Percentiles rank a stretch among this genome's conserved stretches.
These are phyloP conservation scores for Aechmea fasciata DNA, from an alignment of 176 grass and related monocot genomes.

Conservation along the genomic window DNA sequence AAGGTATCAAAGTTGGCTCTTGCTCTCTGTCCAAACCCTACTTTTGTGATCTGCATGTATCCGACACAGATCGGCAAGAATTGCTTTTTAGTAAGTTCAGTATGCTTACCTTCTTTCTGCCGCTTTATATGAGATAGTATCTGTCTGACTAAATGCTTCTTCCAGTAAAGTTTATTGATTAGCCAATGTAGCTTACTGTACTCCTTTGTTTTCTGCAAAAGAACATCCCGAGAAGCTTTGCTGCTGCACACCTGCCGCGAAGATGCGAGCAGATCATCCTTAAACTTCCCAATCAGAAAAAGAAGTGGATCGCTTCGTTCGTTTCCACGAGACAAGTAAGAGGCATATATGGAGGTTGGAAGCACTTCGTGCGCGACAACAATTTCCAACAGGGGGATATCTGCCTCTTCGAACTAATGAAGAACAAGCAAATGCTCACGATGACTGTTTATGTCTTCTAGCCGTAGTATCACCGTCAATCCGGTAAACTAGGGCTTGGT, in stretches of 20 bases:
- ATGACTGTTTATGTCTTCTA: constrained; percentile 24
- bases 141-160: no score
- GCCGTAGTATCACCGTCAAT: no score
- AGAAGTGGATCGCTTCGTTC: constrained; percentile 30
- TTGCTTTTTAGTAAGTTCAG: not conserved
- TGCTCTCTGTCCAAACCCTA: not conserved
- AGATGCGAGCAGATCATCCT: no score
- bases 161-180: not conserved
- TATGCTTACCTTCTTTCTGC: not conserved
- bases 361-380: constrained; percentile 30
- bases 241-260: no score
- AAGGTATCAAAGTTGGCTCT: not conserved
- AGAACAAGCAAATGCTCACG: constrained; percentile 7
- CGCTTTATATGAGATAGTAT: no score
- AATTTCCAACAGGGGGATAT: constrained; percentile 26
- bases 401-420: constrained; percentile 36
- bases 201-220: no score
- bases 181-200: no score
- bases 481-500: no score
- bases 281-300: constrained; percentile 4
- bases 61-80: not conserved
- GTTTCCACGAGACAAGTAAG: constrained; percentile 19
- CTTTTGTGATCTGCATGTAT: not conserved
- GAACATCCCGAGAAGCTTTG: no score
- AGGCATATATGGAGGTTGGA: constrained; percentile 12